Evolutionary conservation across 306 rosid genomes (phyloP), one percentile per base, ranked within the genome.

Genomic region (Adenanthera pavonina): DNA sequence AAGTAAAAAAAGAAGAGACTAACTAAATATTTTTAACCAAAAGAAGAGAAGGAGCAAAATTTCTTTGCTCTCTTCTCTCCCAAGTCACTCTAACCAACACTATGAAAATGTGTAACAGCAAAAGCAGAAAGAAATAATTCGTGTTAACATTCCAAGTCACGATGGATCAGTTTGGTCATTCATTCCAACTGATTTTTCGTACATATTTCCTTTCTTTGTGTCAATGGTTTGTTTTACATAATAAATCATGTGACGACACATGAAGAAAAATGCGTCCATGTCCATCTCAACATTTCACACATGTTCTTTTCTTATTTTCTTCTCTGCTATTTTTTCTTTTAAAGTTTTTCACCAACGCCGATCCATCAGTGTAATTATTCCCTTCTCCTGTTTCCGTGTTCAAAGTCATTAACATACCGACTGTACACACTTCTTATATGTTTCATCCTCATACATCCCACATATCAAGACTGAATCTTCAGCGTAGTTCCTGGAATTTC

Each of bases 401-500:
- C 52, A 3, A 41, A 19, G n/a, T 8, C 33, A 41, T n/a, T 61
- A 4, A 61, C n/a, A 38, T 30, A 51, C n/a, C 6, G 44, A 8
- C 36, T 59, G 65, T 59, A 20, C 14, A 9, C 1, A 7, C 3
- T 57, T 6, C 46, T 41, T 33, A 13, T 53, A 15, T 47, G 62
- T 66, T 68, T 20, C 36, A 73, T 7, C 1, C 67, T 11, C 2
- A 11, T 30, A 11, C 13, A 5, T 40, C 66, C 47, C 0, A 68
- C 64, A 76, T 71, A 74, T 7, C 19, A 41, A 38, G 34, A 13
- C 52, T 72, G 51, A 48, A 61, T 19, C 51, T 48, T n/a, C 12
- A 34, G 47, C 46, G 66, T 16, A 30, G 25, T 65, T 82, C 70
- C 83, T 65, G 30, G 80, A 80, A 20, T 70, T 20, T 7, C 14